A percentile compares a stretch with the other conserved stretches of the same genome.
These are phyloP conservation scores for Stephania yunnanensis DNA, from an alignment of 164 flowering plant genomes.

Conservation along the genomic window DNA sequence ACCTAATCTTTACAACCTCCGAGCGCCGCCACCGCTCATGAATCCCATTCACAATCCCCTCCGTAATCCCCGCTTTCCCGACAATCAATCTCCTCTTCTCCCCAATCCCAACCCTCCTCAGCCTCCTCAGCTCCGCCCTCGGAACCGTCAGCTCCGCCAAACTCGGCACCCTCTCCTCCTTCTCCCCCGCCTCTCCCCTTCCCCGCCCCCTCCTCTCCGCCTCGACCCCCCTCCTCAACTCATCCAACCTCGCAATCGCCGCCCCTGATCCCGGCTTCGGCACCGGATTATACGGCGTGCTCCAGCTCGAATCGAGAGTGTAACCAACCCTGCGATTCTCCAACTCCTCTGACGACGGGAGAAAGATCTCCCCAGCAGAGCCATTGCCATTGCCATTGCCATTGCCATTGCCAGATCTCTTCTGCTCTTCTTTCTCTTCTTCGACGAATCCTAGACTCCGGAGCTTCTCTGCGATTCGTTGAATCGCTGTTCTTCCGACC, in stretches of 20 bases:
- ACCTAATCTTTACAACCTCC: slow-evolving; percentile 75
- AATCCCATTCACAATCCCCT: slow-evolving; percentile 91
- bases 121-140: slow-evolving; percentile 56
- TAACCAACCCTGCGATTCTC: slow-evolving; percentile 71
- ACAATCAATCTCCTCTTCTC: slow-evolving; percentile 64
- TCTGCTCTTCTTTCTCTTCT: slow-evolving; percentile 11
- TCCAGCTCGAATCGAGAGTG: slow-evolving; percentile 86
- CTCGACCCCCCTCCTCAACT: slow-evolving; percentile 39
- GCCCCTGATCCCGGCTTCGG: slow-evolving; percentile 65
- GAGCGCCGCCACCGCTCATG: slow-evolving; percentile 83
- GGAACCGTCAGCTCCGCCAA: slow-evolving; percentile 71
- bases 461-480: slow-evolving; percentile 87
- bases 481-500: slow-evolving; percentile 57
- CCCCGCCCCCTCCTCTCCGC: slow-evolving; percentile 21
- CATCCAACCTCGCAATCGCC: slow-evolving; percentile 40
- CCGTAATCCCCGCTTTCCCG: slow-evolving; percentile 90
- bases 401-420: not conserved
- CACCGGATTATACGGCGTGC: slow-evolving; percentile 73
- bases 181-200: slow-evolving; percentile 3
- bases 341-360: slow-evolving; percentile 49
- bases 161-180: slow-evolving; percentile 39
- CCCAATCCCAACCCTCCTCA: slow-evolving; percentile 49
- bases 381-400: slow-evolving; percentile 10
- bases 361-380: slow-evolving; percentile 67
- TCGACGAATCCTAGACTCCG: slow-evolving; percentile 67